A percentile compares a stretch with the other conserved stretches of the same genome.
phyloP scores from a whole-genome alignment of 2,329 filamentous ascomycete species.

The Verticillium nonalfalfae region DNA sequence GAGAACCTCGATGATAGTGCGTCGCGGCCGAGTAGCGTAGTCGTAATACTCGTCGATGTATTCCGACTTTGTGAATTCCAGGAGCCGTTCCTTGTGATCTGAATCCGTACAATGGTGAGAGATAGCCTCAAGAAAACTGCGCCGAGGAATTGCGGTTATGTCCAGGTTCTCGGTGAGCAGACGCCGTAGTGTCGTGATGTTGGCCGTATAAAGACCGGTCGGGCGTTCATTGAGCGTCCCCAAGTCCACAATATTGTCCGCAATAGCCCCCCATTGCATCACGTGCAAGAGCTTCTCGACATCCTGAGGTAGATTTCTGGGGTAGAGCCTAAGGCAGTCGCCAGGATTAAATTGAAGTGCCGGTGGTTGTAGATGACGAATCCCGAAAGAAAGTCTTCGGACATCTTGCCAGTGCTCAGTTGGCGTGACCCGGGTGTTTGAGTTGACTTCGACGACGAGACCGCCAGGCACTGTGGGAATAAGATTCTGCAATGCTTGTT shows the following conservation, averaged over 20 bases:
- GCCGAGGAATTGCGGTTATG: conserved; percentile 80
- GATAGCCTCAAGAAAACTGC: conserved; percentile 77
- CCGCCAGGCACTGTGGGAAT: conserved; percentile 30
- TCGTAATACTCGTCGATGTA: conserved; percentile 91
- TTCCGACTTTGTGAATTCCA: conserved; percentile 74
- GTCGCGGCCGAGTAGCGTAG: conserved; percentile 84
- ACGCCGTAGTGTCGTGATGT: conserved; percentile 58
- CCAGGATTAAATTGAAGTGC: conserved; percentile 49
- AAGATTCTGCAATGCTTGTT: neutral
- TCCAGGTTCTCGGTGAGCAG: conserved; percentile 81
- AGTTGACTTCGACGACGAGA: conserved; percentile 49
- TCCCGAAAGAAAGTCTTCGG: conserved; percentile 62
- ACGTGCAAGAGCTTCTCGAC: conserved; percentile 71
- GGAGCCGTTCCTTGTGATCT: conserved; percentile 72
- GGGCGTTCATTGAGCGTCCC: conserved; percentile 4
- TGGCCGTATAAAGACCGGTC: conserved; percentile 27
- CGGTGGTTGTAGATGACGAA: conserved; percentile 20
- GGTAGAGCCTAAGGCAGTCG: conserved; percentile 74
- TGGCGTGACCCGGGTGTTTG: conserved; percentile 72
- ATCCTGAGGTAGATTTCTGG: conserved; percentile 79
- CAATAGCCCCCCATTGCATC: conserved; percentile 71
- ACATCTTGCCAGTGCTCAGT: conserved; percentile 87
- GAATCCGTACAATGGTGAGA: conserved; percentile 66
- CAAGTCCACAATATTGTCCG: conserved; percentile 43
- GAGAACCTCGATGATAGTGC: conserved; percentile 87